Conservation (phyloP, 176 grass and related monocot species). For the Phoenix roebelenii region DNA sequence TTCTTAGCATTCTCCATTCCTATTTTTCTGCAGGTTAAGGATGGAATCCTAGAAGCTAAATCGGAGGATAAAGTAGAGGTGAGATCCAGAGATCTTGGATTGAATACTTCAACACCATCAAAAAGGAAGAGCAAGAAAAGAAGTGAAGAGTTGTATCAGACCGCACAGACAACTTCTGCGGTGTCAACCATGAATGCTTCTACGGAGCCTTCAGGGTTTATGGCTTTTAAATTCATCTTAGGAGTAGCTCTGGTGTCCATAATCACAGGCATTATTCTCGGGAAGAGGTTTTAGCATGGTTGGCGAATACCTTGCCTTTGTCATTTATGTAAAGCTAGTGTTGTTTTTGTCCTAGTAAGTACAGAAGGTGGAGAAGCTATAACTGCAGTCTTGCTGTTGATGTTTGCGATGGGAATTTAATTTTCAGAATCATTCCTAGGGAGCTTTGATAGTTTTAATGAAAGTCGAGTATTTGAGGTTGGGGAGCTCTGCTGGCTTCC, state of each 20-base stretch:
- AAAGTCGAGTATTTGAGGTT: too few species aligned
- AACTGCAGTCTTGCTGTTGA: too few species aligned
- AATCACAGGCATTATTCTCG: slow-evolving; percentile 68
- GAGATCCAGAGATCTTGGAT: slow-evolving; percentile 41
- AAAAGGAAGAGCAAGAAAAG: slow-evolving; percentile 23
- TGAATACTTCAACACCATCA: slow-evolving; percentile 20
- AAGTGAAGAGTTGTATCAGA: slow-evolving; percentile 1
- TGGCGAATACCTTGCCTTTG: neutral
- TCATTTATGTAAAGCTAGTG: too few species aligned
- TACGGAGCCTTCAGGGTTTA: slow-evolving; percentile 61
- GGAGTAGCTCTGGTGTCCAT: slow-evolving; percentile 72
- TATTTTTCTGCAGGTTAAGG: slow-evolving; percentile 39
- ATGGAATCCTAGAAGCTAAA: slow-evolving; percentile 3
- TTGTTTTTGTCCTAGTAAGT: too few species aligned
- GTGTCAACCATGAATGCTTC: slow-evolving; percentile 18
- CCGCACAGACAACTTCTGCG: slow-evolving; percentile 12
- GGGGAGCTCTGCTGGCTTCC: too few species aligned
- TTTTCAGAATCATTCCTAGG: too few species aligned
- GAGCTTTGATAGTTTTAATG: neutral
- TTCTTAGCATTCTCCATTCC: too few species aligned
- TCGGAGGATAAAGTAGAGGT: slow-evolving; percentile 1
- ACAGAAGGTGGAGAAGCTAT: too few species aligned
- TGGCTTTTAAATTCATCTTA: slow-evolving; percentile 94
- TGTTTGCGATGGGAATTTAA: too few species aligned
- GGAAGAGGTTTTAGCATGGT: slow-evolving; percentile 66